Evolutionary conservation across 257 asterid species (phyloP), one percentile per base, ranked within the genome.

Genomic region (Marsdenia floribunda): DNA sequence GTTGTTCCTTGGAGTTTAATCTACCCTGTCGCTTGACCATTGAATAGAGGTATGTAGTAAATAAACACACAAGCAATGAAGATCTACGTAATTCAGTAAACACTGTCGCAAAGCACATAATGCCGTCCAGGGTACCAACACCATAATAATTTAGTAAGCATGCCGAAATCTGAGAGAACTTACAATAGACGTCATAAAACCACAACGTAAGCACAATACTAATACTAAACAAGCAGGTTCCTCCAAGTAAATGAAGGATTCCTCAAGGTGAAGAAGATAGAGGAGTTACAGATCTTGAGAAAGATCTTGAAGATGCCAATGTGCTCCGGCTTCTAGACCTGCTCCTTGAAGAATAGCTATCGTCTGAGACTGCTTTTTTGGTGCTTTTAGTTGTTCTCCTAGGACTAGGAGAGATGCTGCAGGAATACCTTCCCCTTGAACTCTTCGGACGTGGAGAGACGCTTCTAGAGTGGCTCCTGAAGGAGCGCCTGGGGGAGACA

Each of bases 271-370:
- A 80, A 0, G 77, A 80, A 19, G 76, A 71, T 6, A 64, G 14
- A 11, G 87, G 82, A 66, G 88, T 78, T 75, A 53, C 82, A 44
- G 88, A 85, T 54, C 90, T 78, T 1, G 91, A 81, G 63, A 73
- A 42, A 35, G 87, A 85, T 46, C 83, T 72, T 4, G 93, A 83
- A 15, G 93, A 87, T 0, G 88, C 87, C 75, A 87, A 60, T 0
- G 60, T 85, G 44, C 86, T 82, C 6, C 81, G 81, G 53, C 93
- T 81, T 75, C 96, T 85, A 2, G 90, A 79, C 73, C 73, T 82
- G 59, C 85, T 85, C 66, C 96, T 76, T 0, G 90, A 86, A 3
- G 89, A 85, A 26, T 80, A 71, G 63, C 93, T 85, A 22, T 70
- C 82, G 0, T 71, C 55, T 33, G 91, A 86, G 3, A 70, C 67